These are phyloP conservation scores for peach (Prunus persica) DNA, from an alignment of 306 rosid genomes.

Conservation along the genomic window DNA sequence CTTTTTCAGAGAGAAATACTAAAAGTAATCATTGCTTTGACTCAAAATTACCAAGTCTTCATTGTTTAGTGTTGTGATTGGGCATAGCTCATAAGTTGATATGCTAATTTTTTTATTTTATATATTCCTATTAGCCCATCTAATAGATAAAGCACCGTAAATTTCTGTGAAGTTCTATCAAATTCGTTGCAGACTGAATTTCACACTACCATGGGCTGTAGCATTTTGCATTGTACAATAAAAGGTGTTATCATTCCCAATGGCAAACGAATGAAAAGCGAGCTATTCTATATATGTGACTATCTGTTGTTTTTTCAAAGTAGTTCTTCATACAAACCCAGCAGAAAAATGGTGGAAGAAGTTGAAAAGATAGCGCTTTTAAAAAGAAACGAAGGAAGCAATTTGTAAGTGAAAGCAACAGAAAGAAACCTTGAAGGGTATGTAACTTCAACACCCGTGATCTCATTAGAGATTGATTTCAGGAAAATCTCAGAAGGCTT, in stretches of 20 bases:
- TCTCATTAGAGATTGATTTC: conserved; percentile 73
- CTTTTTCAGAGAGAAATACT: neutral
- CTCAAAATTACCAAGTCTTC: neutral
- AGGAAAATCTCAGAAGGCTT: conserved; percentile 88
- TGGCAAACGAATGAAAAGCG: neutral
- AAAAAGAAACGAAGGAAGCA: neutral
- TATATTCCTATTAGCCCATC: neutral
- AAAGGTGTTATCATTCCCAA: neutral
- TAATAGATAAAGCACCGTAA: neutral
- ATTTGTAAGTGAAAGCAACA: conserved; percentile 12
- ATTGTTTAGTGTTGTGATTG: neutral
- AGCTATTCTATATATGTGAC: neutral
- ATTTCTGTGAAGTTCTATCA: neutral
- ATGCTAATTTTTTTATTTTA: neutral
- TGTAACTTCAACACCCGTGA: conserved; percentile 64
- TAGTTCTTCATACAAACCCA: neutral
- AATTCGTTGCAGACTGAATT: neutral
- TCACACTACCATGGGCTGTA: neutral
- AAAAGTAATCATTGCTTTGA: neutral
- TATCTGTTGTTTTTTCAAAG: neutral
- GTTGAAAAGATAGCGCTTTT: neutral
- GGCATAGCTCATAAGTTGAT: neutral
- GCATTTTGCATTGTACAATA: neutral
- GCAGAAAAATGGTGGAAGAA: neutral
- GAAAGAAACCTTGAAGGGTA: conserved; percentile 77